These are phyloP conservation scores for Podaxis sp. DNA, from an alignment of 768 basidiomycete species.

Conservation along the genomic window DNA sequence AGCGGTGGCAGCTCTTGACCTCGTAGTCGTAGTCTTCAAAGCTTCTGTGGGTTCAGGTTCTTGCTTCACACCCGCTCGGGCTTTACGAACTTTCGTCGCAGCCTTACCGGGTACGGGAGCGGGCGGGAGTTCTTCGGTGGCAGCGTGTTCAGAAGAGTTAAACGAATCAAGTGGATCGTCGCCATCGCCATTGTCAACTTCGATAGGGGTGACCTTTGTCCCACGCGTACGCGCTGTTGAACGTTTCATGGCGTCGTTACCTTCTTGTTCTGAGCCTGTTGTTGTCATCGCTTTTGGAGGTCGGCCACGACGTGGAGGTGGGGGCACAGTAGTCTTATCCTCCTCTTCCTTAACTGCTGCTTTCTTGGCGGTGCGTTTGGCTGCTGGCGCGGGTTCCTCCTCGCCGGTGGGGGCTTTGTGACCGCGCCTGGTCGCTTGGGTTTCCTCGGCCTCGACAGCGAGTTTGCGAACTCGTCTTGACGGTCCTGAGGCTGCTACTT, in stretches of 20 bases:
- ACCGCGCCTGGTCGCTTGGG: background rate
- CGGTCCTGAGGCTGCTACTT: conserved; percentile 11
- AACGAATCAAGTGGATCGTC: conserved; percentile 25
- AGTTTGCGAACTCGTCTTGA: conserved; percentile 27
- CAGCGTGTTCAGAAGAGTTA: conserved; percentile 8
- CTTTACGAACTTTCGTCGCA: conserved; percentile 22
- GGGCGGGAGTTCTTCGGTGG: conserved; percentile 15
- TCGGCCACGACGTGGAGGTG: conserved; percentile 17
- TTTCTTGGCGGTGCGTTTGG: conserved; percentile 9
- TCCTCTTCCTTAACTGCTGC: conserved; percentile 13
- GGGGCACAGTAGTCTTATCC: conserved; percentile 10
- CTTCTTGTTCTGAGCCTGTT: background rate
- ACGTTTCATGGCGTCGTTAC: background rate
- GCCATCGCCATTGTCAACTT: conserved; percentile 21
- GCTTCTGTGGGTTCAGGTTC: conserved; percentile 10
- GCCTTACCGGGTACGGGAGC: conserved; percentile 19
- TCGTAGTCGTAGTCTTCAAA: conserved; percentile 1
- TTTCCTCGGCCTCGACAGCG: conserved; percentile 26
- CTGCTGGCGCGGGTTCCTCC: conserved; percentile 9
- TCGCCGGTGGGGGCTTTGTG: conserved; percentile 5
- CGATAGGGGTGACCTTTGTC: conserved; percentile 20
- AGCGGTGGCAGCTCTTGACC: conserved; percentile 5
- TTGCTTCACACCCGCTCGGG: conserved; percentile 20
- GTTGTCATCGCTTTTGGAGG: conserved; percentile 18
- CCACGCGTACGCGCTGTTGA: conserved; percentile 14